Percentiles rank a stretch among this genome's conserved stretches.
Conservation (phyloP, 2,329 filamentous ascomycete genomes). For the Clonostachys chloroleuca region DNA sequence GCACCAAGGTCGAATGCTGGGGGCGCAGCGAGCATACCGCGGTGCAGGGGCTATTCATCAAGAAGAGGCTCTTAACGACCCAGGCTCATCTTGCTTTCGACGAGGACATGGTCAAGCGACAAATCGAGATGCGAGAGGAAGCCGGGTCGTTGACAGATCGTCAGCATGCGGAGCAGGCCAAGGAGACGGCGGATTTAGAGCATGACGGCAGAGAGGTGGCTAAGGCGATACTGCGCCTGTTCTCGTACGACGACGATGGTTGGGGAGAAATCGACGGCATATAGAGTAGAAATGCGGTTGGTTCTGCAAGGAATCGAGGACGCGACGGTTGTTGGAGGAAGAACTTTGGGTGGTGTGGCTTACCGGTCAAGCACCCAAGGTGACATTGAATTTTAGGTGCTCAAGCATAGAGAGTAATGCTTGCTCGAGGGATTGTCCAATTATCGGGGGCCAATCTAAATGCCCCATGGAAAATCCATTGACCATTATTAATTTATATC, state of each 20-base stretch:
- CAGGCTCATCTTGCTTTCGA: constrained; percentile 80
- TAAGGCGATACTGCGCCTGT: constrained; percentile 59
- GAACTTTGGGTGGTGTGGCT: no score
- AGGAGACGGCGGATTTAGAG: constrained; percentile 53
- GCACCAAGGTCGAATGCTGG: constrained; percentile 46
- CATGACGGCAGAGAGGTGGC: constrained; percentile 70
- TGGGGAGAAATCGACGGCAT: no score
- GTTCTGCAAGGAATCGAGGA: no score
- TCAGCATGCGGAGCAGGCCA: constrained; percentile 56
- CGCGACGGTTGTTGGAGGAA: no score
- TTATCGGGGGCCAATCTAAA: no score
- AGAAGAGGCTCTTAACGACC: constrained; percentile 61
- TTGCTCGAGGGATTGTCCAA: no score
- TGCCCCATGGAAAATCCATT: no score
- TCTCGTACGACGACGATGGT: constrained; percentile 41
- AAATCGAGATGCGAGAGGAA: constrained; percentile 57
- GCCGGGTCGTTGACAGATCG: constrained; percentile 58
- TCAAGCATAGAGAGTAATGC: no score
- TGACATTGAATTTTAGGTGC: no score
- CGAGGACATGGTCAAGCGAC: constrained; percentile 59
- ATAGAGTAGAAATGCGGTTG: no score
- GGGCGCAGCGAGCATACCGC: constrained; percentile 61
- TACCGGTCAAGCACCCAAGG: no score
- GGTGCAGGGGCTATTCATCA: constrained; percentile 71
- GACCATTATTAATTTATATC: no score